Conservation (phyloP, 805 yeast genomes). For the Diddensiella caesifluorescens region DNA sequence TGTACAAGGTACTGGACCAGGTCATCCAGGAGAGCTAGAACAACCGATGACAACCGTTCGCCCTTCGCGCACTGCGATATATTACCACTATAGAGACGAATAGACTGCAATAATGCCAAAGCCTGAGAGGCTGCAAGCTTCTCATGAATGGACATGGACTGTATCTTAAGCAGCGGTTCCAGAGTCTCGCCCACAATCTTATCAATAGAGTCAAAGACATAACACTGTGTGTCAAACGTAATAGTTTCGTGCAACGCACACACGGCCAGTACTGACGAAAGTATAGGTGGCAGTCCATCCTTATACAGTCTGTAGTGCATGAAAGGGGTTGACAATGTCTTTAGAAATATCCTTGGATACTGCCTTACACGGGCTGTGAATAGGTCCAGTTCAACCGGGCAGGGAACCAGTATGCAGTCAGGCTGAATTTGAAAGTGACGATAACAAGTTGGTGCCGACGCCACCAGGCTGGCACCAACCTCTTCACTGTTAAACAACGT, state of each 20-base stretch:
- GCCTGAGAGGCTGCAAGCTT: constrained; percentile 13
- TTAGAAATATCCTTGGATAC: constrained; percentile 9
- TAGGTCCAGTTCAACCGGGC: not conserved
- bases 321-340: constrained; percentile 5
- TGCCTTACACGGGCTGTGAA: constrained; percentile 6
- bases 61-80: constrained; percentile 5
- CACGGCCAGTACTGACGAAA: constrained; percentile 10
- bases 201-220: not conserved
- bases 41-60: not conserved
- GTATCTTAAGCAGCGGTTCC: not conserved
- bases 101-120: constrained; percentile 3
- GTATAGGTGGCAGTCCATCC: constrained; percentile 7
- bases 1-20: not conserved
- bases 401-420: not conserved
- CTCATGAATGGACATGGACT: not conserved
- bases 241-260: constrained; percentile 7
- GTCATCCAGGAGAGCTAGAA: not conserved
- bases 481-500: no score
- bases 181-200: not conserved
- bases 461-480: not conserved
- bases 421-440: not conserved
- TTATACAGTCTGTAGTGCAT: constrained; percentile 13
- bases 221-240: not conserved
- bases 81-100: constrained; percentile 12
- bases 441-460: not conserved